Evolutionary conservation across 371 early-diverging fungal species (phyloP).

Genomic region (Synchytrium microbalum): DNA sequence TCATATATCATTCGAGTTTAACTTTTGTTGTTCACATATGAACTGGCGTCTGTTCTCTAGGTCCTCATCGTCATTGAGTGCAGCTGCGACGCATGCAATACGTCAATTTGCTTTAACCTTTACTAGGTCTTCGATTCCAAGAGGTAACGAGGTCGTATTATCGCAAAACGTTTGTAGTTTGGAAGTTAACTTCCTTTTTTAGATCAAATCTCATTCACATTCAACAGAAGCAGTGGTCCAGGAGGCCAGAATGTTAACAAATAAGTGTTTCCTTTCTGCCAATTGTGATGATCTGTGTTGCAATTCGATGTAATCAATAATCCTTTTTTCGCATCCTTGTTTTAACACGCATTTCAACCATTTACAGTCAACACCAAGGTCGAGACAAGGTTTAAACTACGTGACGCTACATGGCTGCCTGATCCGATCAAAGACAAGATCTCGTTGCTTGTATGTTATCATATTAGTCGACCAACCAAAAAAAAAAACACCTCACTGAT

Average conservation of each 20-base stretch:
- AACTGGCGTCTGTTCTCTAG: background rate
- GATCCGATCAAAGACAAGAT: constrained; percentile 52
- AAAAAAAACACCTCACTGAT: no score
- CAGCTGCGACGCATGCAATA: background rate
- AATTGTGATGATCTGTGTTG: background rate
- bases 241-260: constrained; percentile 93
- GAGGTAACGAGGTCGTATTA: no score
- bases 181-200: no score
- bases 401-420: constrained; percentile 71
- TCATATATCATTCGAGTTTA: no score
- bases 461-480: no score
- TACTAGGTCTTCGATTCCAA: background rate
- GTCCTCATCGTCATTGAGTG: background rate
- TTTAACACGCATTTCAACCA: background rate
- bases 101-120: background rate
- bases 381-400: constrained; percentile 60
- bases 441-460: constrained; percentile 20
- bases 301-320: background rate
- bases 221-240: constrained; percentile 65
- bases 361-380: constrained; percentile 75
- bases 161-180: no score
- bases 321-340: background rate
- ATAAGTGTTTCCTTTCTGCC: constrained; percentile 8
- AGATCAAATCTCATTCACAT: constrained; percentile 23
- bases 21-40: background rate